Evolutionary conservation across 371 early-diverging fungal species (phyloP), one percentile per base, ranked within the genome.

Genomic region (Synchytrium microbalum): DNA sequence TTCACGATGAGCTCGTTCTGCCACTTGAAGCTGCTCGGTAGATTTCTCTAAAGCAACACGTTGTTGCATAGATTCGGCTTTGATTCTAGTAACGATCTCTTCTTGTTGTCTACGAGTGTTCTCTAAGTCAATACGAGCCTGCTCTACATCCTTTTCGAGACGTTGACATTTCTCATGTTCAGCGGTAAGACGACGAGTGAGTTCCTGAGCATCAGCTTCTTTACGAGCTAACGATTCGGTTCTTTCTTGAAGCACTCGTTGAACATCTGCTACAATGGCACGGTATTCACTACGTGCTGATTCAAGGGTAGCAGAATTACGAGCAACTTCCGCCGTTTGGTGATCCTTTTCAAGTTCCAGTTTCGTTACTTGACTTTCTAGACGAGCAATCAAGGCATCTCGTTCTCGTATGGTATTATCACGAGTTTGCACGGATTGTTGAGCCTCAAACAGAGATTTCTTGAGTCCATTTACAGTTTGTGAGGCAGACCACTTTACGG

Each of bases 211-310:
- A 31, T 76, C 77, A 13, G 58, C 27, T 19, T 73, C 74, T 52
- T 71, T 69, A 5, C 70, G 26, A 16, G 68, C 19, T 1, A 76
- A 2, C 1, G 63, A 60, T 58, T 67, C 69, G 52, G 68, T 65
- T n/a, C 74, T 60, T 54, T 77, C 77, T 32, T 71, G 68, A 31
- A 72, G 26, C 1, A 60, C 57, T 56, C 67, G 61, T 58, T 72
- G 69, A 23, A 73, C n/a, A 62, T 67, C 67, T 3, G 62, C 61
- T 10, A 72, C n/a, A 0, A 63, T 53, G 3, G 58, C 46, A 27
- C 61, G 58, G 31, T 65, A 61, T 31, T 77, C 74, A 14, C 29
- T 29, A 46, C 64, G 58, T 24, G 56, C 28, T 10, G 64, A 26
- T 54, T 76, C 77, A 5, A 61, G 51, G 0, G 54, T 31, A 14